Conservation (phyloP, 176 grass and related monocot genomes). For the Aegilops longissima region DNA sequence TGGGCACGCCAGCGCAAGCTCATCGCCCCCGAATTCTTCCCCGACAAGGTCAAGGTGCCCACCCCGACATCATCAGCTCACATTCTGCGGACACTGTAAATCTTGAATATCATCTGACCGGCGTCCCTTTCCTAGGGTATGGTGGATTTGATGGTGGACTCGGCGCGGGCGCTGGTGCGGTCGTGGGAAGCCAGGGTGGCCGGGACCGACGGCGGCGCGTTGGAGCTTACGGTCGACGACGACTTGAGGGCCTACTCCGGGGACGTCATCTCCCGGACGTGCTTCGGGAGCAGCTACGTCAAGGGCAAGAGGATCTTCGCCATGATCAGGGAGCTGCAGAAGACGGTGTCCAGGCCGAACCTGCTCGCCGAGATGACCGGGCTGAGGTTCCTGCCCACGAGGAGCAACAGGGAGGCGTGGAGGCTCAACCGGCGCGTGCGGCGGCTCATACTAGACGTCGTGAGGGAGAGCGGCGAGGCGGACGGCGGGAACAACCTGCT, state of each 20-base stretch:
- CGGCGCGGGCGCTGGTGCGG: constrained; percentile 44
- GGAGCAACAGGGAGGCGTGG: constrained; percentile 45
- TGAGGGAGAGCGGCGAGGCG: constrained; percentile 18
- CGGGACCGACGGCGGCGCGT: neutral
- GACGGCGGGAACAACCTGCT: constrained; percentile 35
- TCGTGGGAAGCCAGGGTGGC: constrained; percentile 51
- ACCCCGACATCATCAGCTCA: no score
- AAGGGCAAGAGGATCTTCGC: constrained; percentile 68
- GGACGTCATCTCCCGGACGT: constrained; percentile 78
- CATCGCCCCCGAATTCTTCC: constrained; percentile 86
- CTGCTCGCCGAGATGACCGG: constrained; percentile 69
- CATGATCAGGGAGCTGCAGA: constrained; percentile 76
- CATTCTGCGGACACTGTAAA: no score
- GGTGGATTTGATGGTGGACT: constrained; percentile 73
- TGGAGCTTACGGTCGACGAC: constrained; percentile 67
- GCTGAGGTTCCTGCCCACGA: constrained; percentile 46
- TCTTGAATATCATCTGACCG: neutral
- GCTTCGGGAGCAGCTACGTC: constrained; percentile 82
- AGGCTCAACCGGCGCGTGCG: constrained; percentile 61
- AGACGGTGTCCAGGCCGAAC: constrained; percentile 58
- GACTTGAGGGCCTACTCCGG: constrained; percentile 79
- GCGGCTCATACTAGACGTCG: constrained; percentile 51
- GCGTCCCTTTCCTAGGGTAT: constrained; percentile 35
- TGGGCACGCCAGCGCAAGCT: constrained; percentile 72
- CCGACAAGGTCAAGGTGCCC: constrained; percentile 68